Conservation (phyloP, 805 yeast genomes). For the Zygosaccharomyces rouxii region DNA sequence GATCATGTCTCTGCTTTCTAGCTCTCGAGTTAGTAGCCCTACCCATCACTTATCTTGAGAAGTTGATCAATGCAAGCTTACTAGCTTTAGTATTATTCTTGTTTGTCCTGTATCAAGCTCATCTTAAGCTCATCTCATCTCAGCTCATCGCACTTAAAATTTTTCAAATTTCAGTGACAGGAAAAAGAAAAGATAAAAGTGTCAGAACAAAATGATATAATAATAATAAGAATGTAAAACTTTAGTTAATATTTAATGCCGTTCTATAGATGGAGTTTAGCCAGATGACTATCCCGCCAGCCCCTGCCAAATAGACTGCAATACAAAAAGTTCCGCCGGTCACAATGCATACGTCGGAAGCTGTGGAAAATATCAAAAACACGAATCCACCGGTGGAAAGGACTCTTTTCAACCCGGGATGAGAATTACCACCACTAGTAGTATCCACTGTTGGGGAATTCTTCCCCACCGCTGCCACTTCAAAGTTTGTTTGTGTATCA, state of each 20-base stretch:
- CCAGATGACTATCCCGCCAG: slow-evolving; percentile 14
- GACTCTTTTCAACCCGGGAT: slow-evolving; percentile 9
- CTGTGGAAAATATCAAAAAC: slow-evolving; percentile 13
- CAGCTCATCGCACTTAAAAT: slow-evolving; percentile 16
- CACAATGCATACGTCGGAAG: slow-evolving; percentile 13
- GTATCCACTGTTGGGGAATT: background rate
- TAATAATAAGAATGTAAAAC: background rate
- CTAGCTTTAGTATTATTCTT: background rate
- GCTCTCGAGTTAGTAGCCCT: slow-evolving; percentile 52
- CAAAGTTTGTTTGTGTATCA: background rate
- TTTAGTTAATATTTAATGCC: slow-evolving; percentile 1
- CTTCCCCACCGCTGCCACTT: no score
- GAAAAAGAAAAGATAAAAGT: slow-evolving; percentile 6
- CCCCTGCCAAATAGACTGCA: slow-evolving; percentile 13
- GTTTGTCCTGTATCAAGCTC: background rate
- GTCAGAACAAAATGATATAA: background rate
- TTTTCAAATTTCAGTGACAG: slow-evolving; percentile 12
- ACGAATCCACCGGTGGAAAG: slow-evolving; percentile 12
- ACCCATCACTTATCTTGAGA: slow-evolving; percentile 48
- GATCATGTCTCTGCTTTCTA: slow-evolving; percentile 67
- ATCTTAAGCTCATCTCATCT: slow-evolving; percentile 1
- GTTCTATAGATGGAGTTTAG: slow-evolving; percentile 9
- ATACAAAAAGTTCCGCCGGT: slow-evolving; percentile 11
- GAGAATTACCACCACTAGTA: background rate
- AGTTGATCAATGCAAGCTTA: background rate